Evolutionary conservation across 768 basidiomycete species (phyloP).

Genomic region (Ramaria sp.): DNA sequence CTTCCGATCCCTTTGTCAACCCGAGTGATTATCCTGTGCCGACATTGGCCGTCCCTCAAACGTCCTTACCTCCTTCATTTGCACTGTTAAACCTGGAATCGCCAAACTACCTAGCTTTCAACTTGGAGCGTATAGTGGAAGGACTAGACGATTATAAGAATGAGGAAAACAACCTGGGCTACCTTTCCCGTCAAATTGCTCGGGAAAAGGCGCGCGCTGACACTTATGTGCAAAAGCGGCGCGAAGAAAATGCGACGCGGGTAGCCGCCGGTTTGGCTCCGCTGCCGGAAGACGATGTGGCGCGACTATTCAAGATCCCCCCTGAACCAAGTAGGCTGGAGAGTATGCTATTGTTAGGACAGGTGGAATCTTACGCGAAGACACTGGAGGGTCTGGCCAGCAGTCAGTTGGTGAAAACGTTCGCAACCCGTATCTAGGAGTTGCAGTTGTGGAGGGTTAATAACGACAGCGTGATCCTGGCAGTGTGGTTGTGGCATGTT

Average conservation of each 20-base stretch:
- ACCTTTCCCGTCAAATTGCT: slow-evolving; percentile 77
- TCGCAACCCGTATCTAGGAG: slow-evolving; percentile 32
- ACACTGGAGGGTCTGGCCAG: slow-evolving; percentile 54
- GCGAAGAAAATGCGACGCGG: slow-evolving; percentile 76
- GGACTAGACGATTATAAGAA: slow-evolving; percentile 77
- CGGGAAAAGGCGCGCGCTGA: slow-evolving; percentile 78
- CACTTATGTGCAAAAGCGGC: slow-evolving; percentile 67
- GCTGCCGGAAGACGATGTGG: slow-evolving; percentile 78
- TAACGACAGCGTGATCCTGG: too few species aligned
- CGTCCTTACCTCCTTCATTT: slow-evolving; percentile 40
- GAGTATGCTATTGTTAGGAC: slow-evolving; percentile 74
- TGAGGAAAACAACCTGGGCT: slow-evolving; percentile 88
- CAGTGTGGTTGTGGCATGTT: not conserved
- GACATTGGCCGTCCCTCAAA: slow-evolving; percentile 7
- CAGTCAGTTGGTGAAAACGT: slow-evolving; percentile 73
- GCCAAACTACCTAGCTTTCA: slow-evolving; percentile 52
- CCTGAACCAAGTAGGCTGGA: slow-evolving; percentile 83
- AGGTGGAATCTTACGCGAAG: slow-evolving; percentile 79
- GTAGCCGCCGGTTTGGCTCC: slow-evolving; percentile 77
- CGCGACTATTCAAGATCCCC: slow-evolving; percentile 79
- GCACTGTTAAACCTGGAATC: slow-evolving; percentile 61
- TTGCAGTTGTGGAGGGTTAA: too few species aligned
- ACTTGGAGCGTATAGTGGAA: slow-evolving; percentile 78
- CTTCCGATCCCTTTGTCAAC: slow-evolving; percentile 26
- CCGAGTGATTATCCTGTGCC: slow-evolving; percentile 34